phyloP scores from a whole-genome alignment of 768 basidiomycete species.

The Suillus cothurnatus region DNA sequence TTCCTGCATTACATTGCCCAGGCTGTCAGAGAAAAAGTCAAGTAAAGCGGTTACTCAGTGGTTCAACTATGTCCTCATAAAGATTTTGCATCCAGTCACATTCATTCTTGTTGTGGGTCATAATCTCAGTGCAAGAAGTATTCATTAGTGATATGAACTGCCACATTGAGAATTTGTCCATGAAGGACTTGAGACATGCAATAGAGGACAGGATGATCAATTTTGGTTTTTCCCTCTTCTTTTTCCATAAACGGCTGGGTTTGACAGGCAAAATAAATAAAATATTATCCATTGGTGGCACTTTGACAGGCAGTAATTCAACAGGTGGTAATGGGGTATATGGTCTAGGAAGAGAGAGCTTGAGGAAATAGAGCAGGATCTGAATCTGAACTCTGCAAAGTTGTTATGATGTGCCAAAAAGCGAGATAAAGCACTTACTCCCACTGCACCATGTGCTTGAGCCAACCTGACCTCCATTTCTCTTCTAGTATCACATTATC shows the following conservation, averaged over 20 bases:
- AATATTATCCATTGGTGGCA: constrained; percentile 22
- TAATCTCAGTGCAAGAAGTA: constrained; percentile 27
- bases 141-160: constrained; percentile 55
- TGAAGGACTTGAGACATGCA: constrained; percentile 63
- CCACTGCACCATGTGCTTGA: constrained; percentile 67
- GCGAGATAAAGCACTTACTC: constrained; percentile 46
- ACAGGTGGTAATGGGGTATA: constrained; percentile 31
- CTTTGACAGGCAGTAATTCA: constrained; percentile 31
- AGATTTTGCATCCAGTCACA: constrained; percentile 82
- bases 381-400: constrained; percentile 69
- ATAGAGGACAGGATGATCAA: too few species aligned
- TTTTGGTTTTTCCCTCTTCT: constrained; percentile 24
- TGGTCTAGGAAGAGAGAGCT: constrained; percentile 55
- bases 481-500: constrained; percentile 44
- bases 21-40: too few species aligned
- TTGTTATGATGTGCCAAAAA: neutral
- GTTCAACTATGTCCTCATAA: too few species aligned
- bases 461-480: constrained; percentile 55
- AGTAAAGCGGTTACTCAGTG: too few species aligned
- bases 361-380: constrained; percentile 67
- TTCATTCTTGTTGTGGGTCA: constrained; percentile 22
- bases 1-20: too few species aligned
- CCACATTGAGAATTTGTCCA: constrained; percentile 81
- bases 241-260: constrained; percentile 18
- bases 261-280: constrained; percentile 9